Percentiles rank a stretch among this genome's conserved stretches.
Conservation (phyloP, 78 protist genomes). For the Trichosphaerium sp. region DNA sequence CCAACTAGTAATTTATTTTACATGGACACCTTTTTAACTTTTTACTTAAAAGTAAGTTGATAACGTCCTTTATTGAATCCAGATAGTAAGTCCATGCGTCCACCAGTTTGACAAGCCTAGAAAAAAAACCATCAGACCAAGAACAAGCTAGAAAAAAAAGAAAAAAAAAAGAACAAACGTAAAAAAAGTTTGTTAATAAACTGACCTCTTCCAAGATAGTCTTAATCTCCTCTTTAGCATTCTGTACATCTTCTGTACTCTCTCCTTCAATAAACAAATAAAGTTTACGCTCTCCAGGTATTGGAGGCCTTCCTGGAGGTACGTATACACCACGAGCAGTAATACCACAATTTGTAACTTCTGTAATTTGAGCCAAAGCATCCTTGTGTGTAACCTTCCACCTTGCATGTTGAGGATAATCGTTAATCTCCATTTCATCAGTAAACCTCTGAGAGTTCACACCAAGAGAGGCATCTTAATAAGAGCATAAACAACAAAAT, state of each 20-base stretch:
- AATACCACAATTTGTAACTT: constrained; percentile 40
- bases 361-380: constrained; percentile 25
- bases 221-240: constrained; percentile 47
- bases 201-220: constrained; percentile 41
- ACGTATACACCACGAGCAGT: constrained; percentile 63
- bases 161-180: too few relatives aligned
- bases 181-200: too few relatives aligned
- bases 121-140: too few relatives aligned
- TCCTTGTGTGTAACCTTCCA: constrained; percentile 57
- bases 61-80: too few relatives aligned
- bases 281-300: constrained; percentile 67
- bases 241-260: constrained; percentile 21
- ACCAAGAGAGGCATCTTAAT: neutral
- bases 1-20: too few relatives aligned
- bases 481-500: neutral
- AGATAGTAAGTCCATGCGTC: too few relatives aligned
- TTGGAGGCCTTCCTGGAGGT: constrained; percentile 47
- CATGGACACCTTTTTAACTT: too few relatives aligned
- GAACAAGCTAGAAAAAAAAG: too few relatives aligned
- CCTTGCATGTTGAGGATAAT: constrained; percentile 80
- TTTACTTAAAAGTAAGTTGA: too few relatives aligned
- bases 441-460: neutral
- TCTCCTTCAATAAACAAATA: constrained; percentile 64
- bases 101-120: too few relatives aligned
- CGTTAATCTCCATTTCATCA: constrained; percentile 89